Percentiles rank a stretch among this genome's conserved stretches.
phyloP scores from a whole-genome alignment of 805 yeast species.

The Pichia gijzeniarum region DNA sequence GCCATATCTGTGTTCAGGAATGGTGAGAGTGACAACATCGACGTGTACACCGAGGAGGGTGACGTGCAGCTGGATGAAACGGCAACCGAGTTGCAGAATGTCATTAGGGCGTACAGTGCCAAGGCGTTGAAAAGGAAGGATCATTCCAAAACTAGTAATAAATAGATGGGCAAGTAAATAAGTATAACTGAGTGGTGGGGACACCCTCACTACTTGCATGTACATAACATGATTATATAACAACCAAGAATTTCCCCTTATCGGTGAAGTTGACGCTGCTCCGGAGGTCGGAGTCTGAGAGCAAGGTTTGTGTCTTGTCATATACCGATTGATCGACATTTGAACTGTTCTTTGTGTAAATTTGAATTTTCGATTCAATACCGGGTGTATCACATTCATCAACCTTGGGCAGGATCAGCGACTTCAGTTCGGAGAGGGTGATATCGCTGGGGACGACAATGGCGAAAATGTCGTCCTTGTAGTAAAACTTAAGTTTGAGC shows the following conservation, averaged over 20 bases:
- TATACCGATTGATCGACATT: slow-evolving; percentile 22
- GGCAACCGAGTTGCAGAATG: slow-evolving; percentile 20
- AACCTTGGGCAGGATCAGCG: slow-evolving; percentile 24
- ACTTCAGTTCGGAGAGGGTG: slow-evolving; percentile 22
- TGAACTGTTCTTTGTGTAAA: slow-evolving; percentile 25
- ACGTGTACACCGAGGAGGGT: slow-evolving; percentile 12
- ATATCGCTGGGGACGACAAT: slow-evolving; percentile 31
- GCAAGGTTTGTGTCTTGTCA: slow-evolving; percentile 17
- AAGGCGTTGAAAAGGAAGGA: slow-evolving; percentile 22
- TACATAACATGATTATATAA: slow-evolving; percentile 14
- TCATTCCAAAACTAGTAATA: background rate
- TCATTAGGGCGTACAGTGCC: slow-evolving; percentile 31
- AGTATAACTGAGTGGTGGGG: background rate
- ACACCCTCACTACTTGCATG: background rate
- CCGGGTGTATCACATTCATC: slow-evolving; percentile 26
- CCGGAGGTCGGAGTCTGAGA: slow-evolving; percentile 24
- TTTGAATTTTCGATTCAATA: slow-evolving; percentile 19
- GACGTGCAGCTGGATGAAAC: slow-evolving; percentile 17
- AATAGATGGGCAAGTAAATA: background rate
- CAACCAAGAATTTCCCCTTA: slow-evolving; percentile 30
- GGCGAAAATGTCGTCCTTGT: slow-evolving; percentile 77
- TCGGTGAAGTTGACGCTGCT: slow-evolving; percentile 23
- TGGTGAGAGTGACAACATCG: slow-evolving; percentile 7
- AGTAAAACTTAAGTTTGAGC: slow-evolving; percentile 67
- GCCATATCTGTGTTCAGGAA: slow-evolving; percentile 9